A percentile compares a stretch with the other conserved stretches of the same genome.
Evolutionary conservation across 2,329 filamentous ascomycete species (phyloP).

Genomic region (Diplodia mutila): DNA sequence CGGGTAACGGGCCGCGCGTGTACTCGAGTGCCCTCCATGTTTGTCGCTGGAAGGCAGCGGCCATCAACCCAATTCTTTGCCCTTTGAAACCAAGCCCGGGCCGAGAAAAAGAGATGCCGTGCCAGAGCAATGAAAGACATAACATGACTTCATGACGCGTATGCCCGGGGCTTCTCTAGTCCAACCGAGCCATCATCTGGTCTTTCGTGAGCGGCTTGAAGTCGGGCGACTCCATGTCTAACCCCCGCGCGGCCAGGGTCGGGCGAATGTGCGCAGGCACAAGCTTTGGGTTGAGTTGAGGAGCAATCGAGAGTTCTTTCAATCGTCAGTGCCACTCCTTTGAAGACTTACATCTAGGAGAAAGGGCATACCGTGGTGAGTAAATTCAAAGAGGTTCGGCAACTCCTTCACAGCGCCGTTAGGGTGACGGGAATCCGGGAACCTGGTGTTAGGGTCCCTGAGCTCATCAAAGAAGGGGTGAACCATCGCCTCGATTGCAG

Average conservation of each 20-base stretch:
- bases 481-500: constrained; percentile 94
- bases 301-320: constrained; percentile 92
- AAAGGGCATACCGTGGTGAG: constrained; percentile 76
- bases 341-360: neutral
- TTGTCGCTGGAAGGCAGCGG: constrained; percentile 22
- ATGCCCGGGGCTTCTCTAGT: constrained; percentile 58
- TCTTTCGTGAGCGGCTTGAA: constrained; percentile 89
- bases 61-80: constrained; percentile 22
- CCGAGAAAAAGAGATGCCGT: constrained; percentile 40
- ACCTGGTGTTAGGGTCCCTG: constrained; percentile 83
- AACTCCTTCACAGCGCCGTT: constrained; percentile 79
- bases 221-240: constrained; percentile 81
- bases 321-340: constrained; percentile 28
- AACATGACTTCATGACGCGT: constrained; percentile 47
- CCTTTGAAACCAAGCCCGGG: constrained; percentile 26
- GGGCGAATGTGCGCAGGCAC: constrained; percentile 82
- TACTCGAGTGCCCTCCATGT: constrained; percentile 20
- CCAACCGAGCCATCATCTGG: constrained; percentile 96
- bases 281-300: constrained; percentile 82
- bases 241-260: constrained; percentile 72
- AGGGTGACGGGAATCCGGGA: constrained; percentile 92
- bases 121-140: constrained; percentile 40
- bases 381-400: constrained; percentile 89
- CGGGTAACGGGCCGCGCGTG: constrained; percentile 15
- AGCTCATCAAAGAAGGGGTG: constrained; percentile 99